Evolutionary conservation across 176 grass and related monocot genomes (phyloP), one percentile per base, ranked within the genome.

Genomic region (Echinochloa phyllopogon): DNA sequence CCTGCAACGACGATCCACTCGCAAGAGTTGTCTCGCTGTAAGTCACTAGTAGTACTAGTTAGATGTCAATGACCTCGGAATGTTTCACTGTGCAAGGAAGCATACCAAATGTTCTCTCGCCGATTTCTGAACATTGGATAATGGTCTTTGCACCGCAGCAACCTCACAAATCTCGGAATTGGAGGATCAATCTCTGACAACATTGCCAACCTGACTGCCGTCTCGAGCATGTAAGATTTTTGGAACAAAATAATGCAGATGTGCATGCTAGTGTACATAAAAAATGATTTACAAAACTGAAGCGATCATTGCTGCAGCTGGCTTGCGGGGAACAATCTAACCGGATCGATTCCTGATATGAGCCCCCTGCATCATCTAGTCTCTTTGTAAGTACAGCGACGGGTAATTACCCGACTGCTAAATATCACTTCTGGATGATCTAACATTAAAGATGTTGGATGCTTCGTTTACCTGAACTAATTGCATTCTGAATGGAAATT

Each of bases 201-300:
- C 66, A 84, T 99, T 63, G 88, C 72, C n/a, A 99, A 96, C 53
- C 86, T 99, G 40, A 96, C 89, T 57, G 96, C 87, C 48, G 72
- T 94, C 20, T 72, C 86, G 2, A 93, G 80, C 86, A 91, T 96
- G 96, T 99, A 89, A 90, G 84, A 16, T 65, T 85, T 20, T 69
- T 56, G 44, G 43, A 65, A 62, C 65, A 63, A 49, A 62, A 2
- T 44, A 23, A 53, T 76, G 33, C 10, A 66, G 10, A 77, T 51
- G n/a, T 68, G 6, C 17, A 20, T 81, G 29, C 38, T 43, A 65
- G 25, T 76, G 23, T 2, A 24, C 2, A 33, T 33, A 13, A 49
- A 8, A 9, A 3, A 6, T 13, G 0, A 36, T 4, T 74, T 4
- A 10, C 15, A 44, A 77, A 88, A 86, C 51, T 59, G 12, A 7